Base-by-base conservation (phyloP, 306 rosid species). In the Styphnolobium japonicum region DNA sequence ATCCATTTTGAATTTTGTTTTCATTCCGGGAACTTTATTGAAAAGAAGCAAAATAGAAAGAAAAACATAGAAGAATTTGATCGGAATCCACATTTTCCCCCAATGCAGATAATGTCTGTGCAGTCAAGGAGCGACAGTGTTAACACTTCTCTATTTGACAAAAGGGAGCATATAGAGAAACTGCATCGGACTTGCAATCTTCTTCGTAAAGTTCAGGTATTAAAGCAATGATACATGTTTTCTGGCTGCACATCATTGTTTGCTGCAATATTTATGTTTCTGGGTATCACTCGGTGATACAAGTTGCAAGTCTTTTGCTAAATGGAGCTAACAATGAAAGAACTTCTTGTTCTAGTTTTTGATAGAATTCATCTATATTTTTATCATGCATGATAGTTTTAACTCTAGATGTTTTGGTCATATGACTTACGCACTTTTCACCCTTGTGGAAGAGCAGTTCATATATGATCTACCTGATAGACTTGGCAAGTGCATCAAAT, bases 141-240 rank as follows among this genome's bases (percentile, higher is more conserved):
- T 61, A 94, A 94, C 69, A 86, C 91, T 82, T 92, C 93, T 67
- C 85, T 92, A 27, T 88, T 89, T 65, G 97, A 90, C 81, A 93
- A 90, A 85, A 88, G 98, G 86, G 98, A 93, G 81, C 95, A 92
- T 75, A 83, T 93, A 45, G 98, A 91, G 90, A 93, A 91, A 76
- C 81, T 91, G 81, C 97, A 93, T 73, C 89, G 87, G 34, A 93
- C 97, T 2, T 88, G 93, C 49, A 93, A 93, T 75, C 98, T 93
- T 82, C 95, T 93, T 77, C 95, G 98, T 36, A 93, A 93, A 89
- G 95, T 93, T 80, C 98, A 91, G 98, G 98, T 93, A 68, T 51
- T 80, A 45, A 55, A 57, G 61, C 80, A 46, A 10, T 18, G 34
- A 1, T 39, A 29, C 22, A 5, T 39, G 18, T 37, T 46, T 37